Percentiles rank a stretch among this genome's conserved stretches.
Evolutionary conservation across 192 early-diverging fungal species (phyloP).

Genomic region (Geranomyces variabilis): DNA sequence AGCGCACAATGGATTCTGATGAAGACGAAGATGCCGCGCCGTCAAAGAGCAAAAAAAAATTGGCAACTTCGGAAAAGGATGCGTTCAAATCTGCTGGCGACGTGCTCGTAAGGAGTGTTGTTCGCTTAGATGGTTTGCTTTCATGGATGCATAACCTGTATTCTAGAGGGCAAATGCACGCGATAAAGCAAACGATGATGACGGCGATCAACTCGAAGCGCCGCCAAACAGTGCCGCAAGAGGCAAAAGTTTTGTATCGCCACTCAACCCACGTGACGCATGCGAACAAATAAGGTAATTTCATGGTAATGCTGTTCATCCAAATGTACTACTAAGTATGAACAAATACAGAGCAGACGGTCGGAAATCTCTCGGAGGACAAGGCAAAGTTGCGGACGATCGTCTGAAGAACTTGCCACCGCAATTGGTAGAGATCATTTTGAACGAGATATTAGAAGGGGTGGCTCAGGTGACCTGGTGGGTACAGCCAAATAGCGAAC

Average conservation of each 20-base stretch:
- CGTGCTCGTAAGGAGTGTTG: background rate
- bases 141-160: no score
- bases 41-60: background rate
- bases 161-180: background rate
- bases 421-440: conserved; percentile 83
- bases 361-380: conserved; percentile 2
- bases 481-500: background rate
- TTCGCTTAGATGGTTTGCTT: no score
- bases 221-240: background rate
- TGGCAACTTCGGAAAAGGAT: background rate
- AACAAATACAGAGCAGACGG: background rate
- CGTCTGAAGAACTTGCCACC: conserved; percentile 85
- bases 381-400: conserved; percentile 59
- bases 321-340: background rate
- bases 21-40: background rate
- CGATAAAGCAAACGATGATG: background rate
- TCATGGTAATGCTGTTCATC: background rate
- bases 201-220: background rate
- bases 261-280: conserved; percentile 34
- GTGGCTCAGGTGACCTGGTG: conserved; percentile 65
- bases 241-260: conserved; percentile 51
- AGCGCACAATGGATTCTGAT: background rate
- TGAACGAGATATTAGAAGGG: conserved; percentile 82
- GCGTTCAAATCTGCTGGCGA: background rate
- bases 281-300: conserved; percentile 14